Base-by-base conservation (phyloP, 768 basidiomycete genomes). In the Psilocybe cubensis region DNA sequence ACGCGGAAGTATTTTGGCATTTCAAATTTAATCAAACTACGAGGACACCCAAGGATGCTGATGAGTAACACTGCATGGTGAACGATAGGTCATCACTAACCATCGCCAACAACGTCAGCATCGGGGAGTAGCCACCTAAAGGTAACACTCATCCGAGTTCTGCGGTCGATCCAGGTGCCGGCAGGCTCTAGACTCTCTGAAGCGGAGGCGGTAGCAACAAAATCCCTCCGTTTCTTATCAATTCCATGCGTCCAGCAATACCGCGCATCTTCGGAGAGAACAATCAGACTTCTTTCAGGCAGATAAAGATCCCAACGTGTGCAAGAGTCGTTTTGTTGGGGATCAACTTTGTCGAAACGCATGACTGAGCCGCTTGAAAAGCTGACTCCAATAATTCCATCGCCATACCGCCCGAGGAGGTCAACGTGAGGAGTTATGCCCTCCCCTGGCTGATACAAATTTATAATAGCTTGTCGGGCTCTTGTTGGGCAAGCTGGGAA, bases 211-310 rank as follows among this genome's bases (percentile, higher is more conserved):
- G 51, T 28, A 23, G 54, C n/a, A 17, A 95, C 88, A 53, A 78
- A 72, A 68, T 96, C 94, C 35, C 79, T 76, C 33, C 63, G 73
- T 51, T 82, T 74, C 52, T 79, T 79, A 28, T 85, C 82, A 55
- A 98, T 98, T 4, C 91, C 96, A 71, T 98, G 96, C 8, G 84
- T 85, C 92, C 94, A 98, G 2, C 74, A 70, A 70, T 92, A 97
- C 35, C 96, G 83, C 12, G 96, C 92, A 29, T 89, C 88, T 29
- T 85, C 86, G 3, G 86, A 84, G 58, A 98, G 76, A 45, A 94
- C 85, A 56, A 96, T 76, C 20, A 96, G 74, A 57, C 88, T 91
- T 47, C 91, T 74, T 52, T 85, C 83, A 0, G 92, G 89, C 17
- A 98, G 80, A 69, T 89, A 92, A 24, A 95, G 60, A 50, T 87